Base-by-base conservation (phyloP, 2,329 filamentous ascomycete species). In the Westerdykella ornata region DNA sequence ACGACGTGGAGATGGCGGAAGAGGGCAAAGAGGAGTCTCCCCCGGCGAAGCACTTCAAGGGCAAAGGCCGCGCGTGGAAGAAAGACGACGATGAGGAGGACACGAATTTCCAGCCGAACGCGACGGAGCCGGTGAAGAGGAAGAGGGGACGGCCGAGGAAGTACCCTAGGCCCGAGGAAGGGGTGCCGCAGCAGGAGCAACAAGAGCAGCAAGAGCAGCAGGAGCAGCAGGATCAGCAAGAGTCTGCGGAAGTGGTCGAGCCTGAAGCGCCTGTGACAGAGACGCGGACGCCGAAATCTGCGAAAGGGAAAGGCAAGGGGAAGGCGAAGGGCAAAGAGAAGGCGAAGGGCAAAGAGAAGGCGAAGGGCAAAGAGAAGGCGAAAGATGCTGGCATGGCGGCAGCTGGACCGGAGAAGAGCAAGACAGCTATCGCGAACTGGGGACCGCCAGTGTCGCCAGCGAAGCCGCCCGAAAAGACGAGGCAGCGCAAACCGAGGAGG, bases 41-140 rank as follows among this genome's bases (percentile, higher is more conserved):
- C 8, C n/a, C 26, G 8, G 26, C 8, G 26, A 58, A 55, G 35
- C 54, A 61, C 34, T 61, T 56, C 49, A 62, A 62, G 33, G 56
- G 57, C 22, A 62, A 60, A 44, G 58, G 59, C 6, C 47, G 59
- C 13, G 56, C 56, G 5, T 60, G 57, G 56, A 59, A 57, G 42
- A 62, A 62, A 38, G 55, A 58, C 12, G 52, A 51, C 2, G 56
- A 56, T 17, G 60, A 61, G 39, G 60, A 62, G 33, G 46, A 59
- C 19, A 57, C 62, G 18, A 57, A 57, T n/a, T 22, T 36, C 14
- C 6, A n/a, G 7, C 5, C 8, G 8, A 5, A 17, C 3, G 13
- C 7, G 5, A 36, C 35, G 17, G 35, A 41, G 16, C 15, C 36
- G 5, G 28, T 12, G 12, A 16, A 47, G 30, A 33, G 43, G 40